Conservation (phyloP, 176 grass and related monocot species). For the Zizania latifolia region DNA sequence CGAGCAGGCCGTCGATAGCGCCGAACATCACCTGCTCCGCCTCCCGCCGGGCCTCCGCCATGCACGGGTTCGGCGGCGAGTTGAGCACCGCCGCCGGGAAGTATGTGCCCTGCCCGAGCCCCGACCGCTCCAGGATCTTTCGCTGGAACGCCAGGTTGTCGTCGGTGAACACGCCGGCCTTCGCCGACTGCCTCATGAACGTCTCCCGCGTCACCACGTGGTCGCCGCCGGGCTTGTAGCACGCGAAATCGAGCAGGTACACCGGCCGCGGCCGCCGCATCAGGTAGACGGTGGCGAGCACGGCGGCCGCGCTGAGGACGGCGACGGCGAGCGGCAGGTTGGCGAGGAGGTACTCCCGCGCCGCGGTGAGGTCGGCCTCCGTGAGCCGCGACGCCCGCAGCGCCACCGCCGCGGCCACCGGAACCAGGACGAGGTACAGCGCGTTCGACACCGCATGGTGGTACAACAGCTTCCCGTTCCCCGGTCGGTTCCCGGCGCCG, state of each 20-base stretch:
- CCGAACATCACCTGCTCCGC: constrained; percentile 88
- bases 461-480: constrained; percentile 33
- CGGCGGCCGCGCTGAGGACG: not conserved
- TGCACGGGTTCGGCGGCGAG: constrained; percentile 70
- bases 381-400: not conserved
- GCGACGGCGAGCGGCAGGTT: constrained; percentile 4
- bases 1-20: constrained; percentile 59
- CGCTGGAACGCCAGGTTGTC: constrained; percentile 76
- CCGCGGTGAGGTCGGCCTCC: not conserved
- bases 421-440: constrained; percentile 28
- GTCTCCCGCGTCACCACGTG: constrained; percentile 49
- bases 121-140: constrained; percentile 71
- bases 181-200: constrained; percentile 54
- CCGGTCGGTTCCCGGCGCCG: not conserved
- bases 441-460: constrained; percentile 51
- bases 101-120: constrained; percentile 58
- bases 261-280: constrained; percentile 14
- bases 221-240: constrained; percentile 6
- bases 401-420: not conserved
- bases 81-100: constrained; percentile 61
- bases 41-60: constrained; percentile 85
- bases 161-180: constrained; percentile 41
- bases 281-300: constrained; percentile 18
- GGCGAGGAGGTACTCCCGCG: not conserved
- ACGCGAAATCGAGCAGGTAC: constrained; percentile 34